Evolutionary conservation across 2,329 filamentous ascomycete genomes (phyloP).

Genomic region (Colletotrichum orchidophilum): DNA sequence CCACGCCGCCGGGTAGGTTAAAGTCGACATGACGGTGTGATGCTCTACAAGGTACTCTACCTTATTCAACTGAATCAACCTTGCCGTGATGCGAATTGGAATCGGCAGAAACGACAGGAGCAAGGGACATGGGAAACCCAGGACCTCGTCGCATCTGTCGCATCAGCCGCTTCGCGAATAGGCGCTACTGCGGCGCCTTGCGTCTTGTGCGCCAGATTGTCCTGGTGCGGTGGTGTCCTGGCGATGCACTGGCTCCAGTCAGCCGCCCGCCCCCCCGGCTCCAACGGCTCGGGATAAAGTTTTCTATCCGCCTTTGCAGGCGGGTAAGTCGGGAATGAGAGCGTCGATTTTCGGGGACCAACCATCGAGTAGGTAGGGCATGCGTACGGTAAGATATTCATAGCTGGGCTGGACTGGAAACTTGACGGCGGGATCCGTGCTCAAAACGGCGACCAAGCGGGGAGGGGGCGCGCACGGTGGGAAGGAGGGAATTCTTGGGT

Average conservation of each 20-base stretch:
- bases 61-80: too few species aligned
- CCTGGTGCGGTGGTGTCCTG: not conserved
- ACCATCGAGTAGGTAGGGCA: not conserved
- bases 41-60: not conserved
- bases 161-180: not conserved
- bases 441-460: not conserved
- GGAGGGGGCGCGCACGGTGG: too few species aligned
- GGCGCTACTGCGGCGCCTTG: not conserved
- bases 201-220: not conserved
- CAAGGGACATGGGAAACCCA: not conserved
- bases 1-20: not conserved
- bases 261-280: not conserved
- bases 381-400: not conserved
- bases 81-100: not conserved
- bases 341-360: not conserved
- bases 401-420: not conserved
- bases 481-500: not conserved
- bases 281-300: slow-evolving; percentile 10
- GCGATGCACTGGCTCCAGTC: not conserved
- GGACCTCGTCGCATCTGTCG: not conserved
- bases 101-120: not conserved
- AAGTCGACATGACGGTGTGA: not conserved
- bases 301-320: not conserved
- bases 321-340: slow-evolving; percentile 3
- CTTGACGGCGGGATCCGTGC: slow-evolving; percentile 1